Evolutionary conservation across 305 asterid species (phyloP).

Genomic region (Andrographis paniculata): DNA sequence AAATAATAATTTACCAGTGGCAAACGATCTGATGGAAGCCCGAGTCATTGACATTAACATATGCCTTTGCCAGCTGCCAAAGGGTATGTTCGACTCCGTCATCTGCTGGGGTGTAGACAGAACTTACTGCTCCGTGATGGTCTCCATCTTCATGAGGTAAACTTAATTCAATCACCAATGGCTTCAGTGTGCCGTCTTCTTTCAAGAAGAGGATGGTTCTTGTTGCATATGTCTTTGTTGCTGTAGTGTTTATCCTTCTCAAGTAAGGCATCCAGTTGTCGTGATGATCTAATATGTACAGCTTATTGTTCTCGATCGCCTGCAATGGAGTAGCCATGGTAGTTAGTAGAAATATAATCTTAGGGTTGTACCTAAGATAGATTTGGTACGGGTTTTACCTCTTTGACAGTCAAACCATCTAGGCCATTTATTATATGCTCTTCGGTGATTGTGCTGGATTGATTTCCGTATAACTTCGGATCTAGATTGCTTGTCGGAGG

Average conservation of each 20-base stretch:
- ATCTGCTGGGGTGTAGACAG: slow-evolving; percentile 53
- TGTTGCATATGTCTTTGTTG: slow-evolving; percentile 60
- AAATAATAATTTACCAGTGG: slow-evolving; percentile 62
- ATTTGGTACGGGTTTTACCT: slow-evolving; percentile 28
- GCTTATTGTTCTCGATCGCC: slow-evolving; percentile 50
- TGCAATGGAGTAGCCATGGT: slow-evolving; percentile 17
- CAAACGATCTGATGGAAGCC: slow-evolving; percentile 67
- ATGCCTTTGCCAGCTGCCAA: slow-evolving; percentile 84
- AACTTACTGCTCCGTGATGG: slow-evolving; percentile 45
- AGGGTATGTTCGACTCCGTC: slow-evolving; percentile 46
- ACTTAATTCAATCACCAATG: slow-evolving; percentile 71
- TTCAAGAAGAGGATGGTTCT: slow-evolving; percentile 62
- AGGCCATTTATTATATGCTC: slow-evolving; percentile 46
- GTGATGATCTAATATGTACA: slow-evolving; percentile 73
- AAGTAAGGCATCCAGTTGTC: slow-evolving; percentile 73
- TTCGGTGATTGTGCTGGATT: slow-evolving; percentile 49
- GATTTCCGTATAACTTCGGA: slow-evolving; percentile 50
- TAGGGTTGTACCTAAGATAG: neutral
- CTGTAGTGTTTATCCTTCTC: slow-evolving; percentile 50
- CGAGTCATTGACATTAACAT: slow-evolving; percentile 62
- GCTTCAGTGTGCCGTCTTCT: slow-evolving; percentile 59
- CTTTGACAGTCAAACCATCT: slow-evolving; percentile 44
- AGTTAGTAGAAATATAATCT: neutral
- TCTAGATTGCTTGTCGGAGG: slow-evolving; percentile 78
- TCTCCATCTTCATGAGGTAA: slow-evolving; percentile 61